Percentiles rank a stretch among this genome's conserved stretches.
These are phyloP conservation scores for Globisporangium sylvaticum DNA, from an alignment of 352 stramenopile species.

Conservation along the genomic window DNA sequence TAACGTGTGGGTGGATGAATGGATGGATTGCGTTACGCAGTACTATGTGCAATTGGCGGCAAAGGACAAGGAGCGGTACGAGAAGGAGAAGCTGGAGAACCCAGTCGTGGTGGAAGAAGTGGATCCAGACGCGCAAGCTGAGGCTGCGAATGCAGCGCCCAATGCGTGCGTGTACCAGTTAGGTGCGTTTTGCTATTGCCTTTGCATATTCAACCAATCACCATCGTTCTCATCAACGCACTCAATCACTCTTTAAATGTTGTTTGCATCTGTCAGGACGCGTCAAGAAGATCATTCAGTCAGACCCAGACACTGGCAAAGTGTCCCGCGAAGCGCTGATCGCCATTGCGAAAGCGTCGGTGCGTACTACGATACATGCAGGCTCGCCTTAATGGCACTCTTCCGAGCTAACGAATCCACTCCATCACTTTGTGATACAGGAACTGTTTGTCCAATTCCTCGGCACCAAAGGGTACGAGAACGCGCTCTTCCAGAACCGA, in stretches of 20 bases:
- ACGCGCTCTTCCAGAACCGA: slow-evolving; percentile 79
- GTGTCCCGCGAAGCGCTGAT: slow-evolving; percentile 91
- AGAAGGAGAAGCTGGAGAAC: slow-evolving; percentile 70
- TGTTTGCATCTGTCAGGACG: slow-evolving; percentile 33
- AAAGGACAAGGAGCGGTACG: slow-evolving; percentile 86
- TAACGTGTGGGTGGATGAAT: neutral
- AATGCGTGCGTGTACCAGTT: slow-evolving; percentile 60
- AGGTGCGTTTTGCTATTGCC: slow-evolving; percentile 14
- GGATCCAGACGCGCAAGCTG: slow-evolving; percentile 33
- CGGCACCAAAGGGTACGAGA: slow-evolving; percentile 86
- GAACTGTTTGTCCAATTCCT: slow-evolving; percentile 90
- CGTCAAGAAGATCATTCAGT: slow-evolving; percentile 93
- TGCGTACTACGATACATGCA: slow-evolving; percentile 16
- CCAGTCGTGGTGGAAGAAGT: slow-evolving; percentile 51
- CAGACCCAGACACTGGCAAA: slow-evolving; percentile 89
- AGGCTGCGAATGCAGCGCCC: slow-evolving; percentile 14
- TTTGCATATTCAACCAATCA: neutral
- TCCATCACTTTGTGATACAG: slow-evolving; percentile 20
- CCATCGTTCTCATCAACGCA: neutral
- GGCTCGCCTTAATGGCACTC: neutral
- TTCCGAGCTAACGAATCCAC: neutral
- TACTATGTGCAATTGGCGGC: slow-evolving; percentile 79
- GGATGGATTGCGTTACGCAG: slow-evolving; percentile 13
- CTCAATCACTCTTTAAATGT: neutral
- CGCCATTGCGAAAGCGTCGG: slow-evolving; percentile 90